A percentile compares a stretch with the other conserved stretches of the same genome.
Evolutionary conservation across 768 basidiomycete species (phyloP).

Genomic region (Collybiopsis confluens): DNA sequence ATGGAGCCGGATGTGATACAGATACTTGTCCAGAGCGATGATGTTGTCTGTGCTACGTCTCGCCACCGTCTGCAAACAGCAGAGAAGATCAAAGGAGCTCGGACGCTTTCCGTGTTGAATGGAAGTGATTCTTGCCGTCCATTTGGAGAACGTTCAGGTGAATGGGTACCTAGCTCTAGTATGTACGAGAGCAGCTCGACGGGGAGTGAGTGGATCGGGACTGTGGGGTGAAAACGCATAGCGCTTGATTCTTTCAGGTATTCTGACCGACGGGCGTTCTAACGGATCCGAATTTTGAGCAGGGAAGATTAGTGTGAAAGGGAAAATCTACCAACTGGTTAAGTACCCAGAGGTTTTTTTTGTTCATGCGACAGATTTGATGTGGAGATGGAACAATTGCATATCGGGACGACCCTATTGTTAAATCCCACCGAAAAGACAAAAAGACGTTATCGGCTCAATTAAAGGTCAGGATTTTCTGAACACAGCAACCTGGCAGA

Average conservation of each 20-base stretch:
- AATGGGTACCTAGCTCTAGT: slow-evolving; percentile 44
- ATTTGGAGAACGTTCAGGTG: slow-evolving; percentile 18
- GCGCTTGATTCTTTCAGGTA: slow-evolving; percentile 12
- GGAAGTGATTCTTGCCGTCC: slow-evolving; percentile 22
- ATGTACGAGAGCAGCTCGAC: slow-evolving; percentile 56
- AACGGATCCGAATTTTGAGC: not conserved
- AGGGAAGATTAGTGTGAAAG: not conserved
- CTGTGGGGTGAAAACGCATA: not conserved
- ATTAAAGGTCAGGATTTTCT: not conserved
- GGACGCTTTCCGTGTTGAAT: slow-evolving; percentile 37
- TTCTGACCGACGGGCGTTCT: not conserved
- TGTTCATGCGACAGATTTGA: slow-evolving; percentile 4
- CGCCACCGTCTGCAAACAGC: slow-evolving; percentile 53
- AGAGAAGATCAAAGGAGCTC: slow-evolving; percentile 41
- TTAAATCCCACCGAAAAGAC: not conserved
- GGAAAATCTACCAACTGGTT: not conserved
- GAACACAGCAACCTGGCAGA: not conserved
- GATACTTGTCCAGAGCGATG: slow-evolving; percentile 52
- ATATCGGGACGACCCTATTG: slow-evolving; percentile 6
- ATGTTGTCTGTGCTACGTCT: slow-evolving; percentile 40
- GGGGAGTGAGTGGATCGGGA: slow-evolving; percentile 44
- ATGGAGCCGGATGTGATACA: slow-evolving; percentile 35
- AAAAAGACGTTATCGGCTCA: not conserved
- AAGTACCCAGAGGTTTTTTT: not conserved
- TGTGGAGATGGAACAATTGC: not conserved